Evolutionary conservation across 2,329 filamentous ascomycete species (phyloP).

Genomic region (Beauveria brongniartii): DNA sequence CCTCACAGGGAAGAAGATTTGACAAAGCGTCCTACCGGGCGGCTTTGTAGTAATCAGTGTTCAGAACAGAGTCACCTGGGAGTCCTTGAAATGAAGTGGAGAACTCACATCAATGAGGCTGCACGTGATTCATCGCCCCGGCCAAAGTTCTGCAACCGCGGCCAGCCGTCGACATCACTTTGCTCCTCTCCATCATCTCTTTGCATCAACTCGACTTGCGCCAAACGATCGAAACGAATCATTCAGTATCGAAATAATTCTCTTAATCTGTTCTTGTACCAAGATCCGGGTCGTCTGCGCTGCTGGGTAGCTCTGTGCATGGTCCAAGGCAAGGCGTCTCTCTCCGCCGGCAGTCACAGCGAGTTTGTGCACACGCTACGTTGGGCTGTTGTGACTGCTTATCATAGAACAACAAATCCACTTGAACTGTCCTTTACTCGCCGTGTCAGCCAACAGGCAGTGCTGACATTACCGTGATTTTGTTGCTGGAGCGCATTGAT

Average conservation of each 20-base stretch:
- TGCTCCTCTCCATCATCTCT: neutral
- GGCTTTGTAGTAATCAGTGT: too few relatives aligned
- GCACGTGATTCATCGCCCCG: constrained; percentile 1
- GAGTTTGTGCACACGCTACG: neutral
- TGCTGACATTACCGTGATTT: constrained; percentile 7
- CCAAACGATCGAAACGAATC: constrained; percentile 1
- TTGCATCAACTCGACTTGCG: neutral
- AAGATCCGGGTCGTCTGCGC: neutral
- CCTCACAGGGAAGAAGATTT: too few relatives aligned
- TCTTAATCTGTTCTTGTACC: neutral
- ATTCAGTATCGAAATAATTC: neutral
- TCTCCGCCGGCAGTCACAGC: neutral
- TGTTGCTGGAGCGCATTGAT: constrained; percentile 8
- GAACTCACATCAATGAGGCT: neutral
- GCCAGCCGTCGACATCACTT: neutral
- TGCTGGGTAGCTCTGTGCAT: neutral
- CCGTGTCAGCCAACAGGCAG: constrained; percentile 5
- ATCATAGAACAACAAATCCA: constrained; percentile 8
- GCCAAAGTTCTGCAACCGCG: neutral
- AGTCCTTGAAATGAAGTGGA: neutral
- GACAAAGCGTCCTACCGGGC: too few relatives aligned
- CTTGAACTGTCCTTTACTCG: constrained; percentile 7
- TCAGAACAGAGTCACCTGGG: too few relatives aligned
- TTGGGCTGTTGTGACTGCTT: constrained; percentile 4
- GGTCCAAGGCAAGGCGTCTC: neutral